Conservation (phyloP, 495 filamentous ascomycete species). For the Stereocaulon alpinum region DNA sequence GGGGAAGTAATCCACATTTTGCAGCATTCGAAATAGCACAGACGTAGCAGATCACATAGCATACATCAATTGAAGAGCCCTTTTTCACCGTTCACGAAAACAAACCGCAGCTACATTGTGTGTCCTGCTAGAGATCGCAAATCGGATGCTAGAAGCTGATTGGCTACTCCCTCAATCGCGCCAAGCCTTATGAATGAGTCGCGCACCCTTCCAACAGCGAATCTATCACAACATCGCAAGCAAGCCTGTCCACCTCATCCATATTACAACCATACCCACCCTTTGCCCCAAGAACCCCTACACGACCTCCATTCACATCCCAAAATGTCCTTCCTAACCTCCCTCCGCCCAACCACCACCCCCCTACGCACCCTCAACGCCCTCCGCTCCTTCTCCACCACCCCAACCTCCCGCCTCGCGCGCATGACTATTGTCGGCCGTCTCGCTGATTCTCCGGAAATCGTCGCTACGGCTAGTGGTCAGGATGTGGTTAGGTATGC, state of each 20-base stretch:
- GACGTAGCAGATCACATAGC: too few relatives aligned
- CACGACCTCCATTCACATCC: conserved; percentile 3
- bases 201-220: neutral
- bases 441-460: conserved; percentile 58
- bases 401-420: conserved; percentile 42
- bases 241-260: too few relatives aligned
- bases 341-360: conserved; percentile 12
- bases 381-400: conserved; percentile 29
- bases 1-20: too few relatives aligned
- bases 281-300: neutral
- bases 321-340: conserved; percentile 19
- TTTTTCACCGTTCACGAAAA: neutral
- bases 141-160: conserved; percentile 6
- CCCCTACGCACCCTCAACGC: conserved; percentile 20
- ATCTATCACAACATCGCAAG: too few relatives aligned
- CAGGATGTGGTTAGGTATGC: conserved; percentile 57
- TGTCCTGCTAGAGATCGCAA: neutral
- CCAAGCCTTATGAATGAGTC: conserved; percentile 6
- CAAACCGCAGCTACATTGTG: too few relatives aligned
- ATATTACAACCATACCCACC: too few relatives aligned
- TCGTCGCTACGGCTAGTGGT: conserved; percentile 53
- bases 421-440: conserved; percentile 67
- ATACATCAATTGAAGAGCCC: too few relatives aligned
- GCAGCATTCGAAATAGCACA: too few relatives aligned
- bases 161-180: conserved; percentile 7